Evolutionary conservation across 352 stramenopile genomes (phyloP).

Genomic region (Phytophthora constricta): DNA sequence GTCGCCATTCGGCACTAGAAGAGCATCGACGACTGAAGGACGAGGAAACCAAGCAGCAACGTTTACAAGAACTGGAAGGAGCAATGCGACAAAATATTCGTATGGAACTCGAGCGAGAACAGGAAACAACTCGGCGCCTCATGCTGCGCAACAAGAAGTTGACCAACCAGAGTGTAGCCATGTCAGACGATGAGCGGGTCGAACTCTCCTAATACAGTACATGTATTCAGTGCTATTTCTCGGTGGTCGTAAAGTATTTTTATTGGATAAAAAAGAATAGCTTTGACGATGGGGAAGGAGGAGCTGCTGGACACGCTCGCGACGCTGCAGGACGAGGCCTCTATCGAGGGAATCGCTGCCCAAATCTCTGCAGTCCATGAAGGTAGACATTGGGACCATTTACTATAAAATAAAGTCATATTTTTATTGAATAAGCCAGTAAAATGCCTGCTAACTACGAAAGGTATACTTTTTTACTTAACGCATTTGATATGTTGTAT

Average conservation of each 20-base stretch:
- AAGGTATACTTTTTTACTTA: background rate
- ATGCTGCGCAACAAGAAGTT: conserved; percentile 42
- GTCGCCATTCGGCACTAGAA: conserved; percentile 53
- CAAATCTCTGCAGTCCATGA: conserved; percentile 32
- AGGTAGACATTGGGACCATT: no score
- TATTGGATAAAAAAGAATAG: conserved; percentile 28
- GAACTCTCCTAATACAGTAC: conserved; percentile 28
- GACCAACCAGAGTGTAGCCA: conserved; percentile 31
- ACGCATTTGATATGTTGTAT: no score
- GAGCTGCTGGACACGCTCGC: conserved; percentile 53
- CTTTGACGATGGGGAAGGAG: conserved; percentile 50
- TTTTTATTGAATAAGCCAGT: no score
- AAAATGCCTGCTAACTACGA: background rate
- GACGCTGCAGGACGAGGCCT: conserved; percentile 30
- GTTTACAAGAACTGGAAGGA: conserved; percentile 49
- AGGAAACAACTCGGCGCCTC: conserved; percentile 53
- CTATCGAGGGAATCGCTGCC: conserved; percentile 23
- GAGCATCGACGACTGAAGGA: conserved; percentile 58
- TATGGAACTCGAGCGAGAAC: conserved; percentile 68
- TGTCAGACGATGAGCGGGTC: conserved; percentile 26
- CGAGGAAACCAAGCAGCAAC: conserved; percentile 42
- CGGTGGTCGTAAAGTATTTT: background rate
- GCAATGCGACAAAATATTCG: conserved; percentile 62
- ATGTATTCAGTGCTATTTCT: background rate
- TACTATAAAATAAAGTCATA: no score